Evolutionary conservation across 768 basidiomycete genomes (phyloP).

Genomic region (Albatrellus ellisii): DNA sequence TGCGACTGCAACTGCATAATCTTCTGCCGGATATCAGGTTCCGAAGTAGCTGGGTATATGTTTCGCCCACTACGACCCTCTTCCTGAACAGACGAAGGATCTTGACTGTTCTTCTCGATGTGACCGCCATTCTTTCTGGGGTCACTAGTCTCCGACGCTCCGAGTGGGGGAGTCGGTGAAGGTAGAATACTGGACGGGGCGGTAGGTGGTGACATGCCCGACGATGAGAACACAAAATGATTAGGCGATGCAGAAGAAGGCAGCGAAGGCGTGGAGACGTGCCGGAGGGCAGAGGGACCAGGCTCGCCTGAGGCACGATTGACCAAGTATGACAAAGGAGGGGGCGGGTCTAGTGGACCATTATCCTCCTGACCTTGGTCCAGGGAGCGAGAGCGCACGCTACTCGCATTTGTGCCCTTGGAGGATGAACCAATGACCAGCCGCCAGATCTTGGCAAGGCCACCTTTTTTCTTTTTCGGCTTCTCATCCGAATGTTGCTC

Average conservation of each 20-base stretch:
- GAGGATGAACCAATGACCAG: conserved; percentile 44
- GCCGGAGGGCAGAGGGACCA: conserved; percentile 35
- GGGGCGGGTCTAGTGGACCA: conserved; percentile 74
- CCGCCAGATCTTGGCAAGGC: conserved; percentile 71
- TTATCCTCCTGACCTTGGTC: conserved; percentile 39
- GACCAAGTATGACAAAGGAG: conserved; percentile 82
- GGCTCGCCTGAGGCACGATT: conserved; percentile 39
- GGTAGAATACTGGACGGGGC: conserved; percentile 65
- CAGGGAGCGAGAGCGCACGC: conserved; percentile 24
- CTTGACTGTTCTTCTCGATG: conserved; percentile 30
- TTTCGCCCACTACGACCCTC: conserved; percentile 11
- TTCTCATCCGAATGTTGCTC: conserved; percentile 24
- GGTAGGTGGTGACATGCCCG: conserved; percentile 61
- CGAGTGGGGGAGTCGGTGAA: conserved; percentile 62
- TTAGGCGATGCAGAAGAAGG: conserved; percentile 47
- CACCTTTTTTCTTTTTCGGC: conserved; percentile 68
- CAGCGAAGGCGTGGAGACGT: conserved; percentile 58
- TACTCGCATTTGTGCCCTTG: conserved; percentile 22
- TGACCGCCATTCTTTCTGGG: conserved; percentile 27
- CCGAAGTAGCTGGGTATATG: conserved; percentile 44
- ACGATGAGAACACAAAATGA: conserved; percentile 34
- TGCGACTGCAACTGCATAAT: too few species aligned
- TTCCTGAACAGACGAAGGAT: conserved; percentile 11
- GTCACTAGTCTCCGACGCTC: conserved; percentile 40
- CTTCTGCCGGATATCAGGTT: conserved; percentile 48